phyloP scores from a whole-genome alignment of 2,329 filamentous ascomycete genomes.

The Talaromyces pinophilus region DNA sequence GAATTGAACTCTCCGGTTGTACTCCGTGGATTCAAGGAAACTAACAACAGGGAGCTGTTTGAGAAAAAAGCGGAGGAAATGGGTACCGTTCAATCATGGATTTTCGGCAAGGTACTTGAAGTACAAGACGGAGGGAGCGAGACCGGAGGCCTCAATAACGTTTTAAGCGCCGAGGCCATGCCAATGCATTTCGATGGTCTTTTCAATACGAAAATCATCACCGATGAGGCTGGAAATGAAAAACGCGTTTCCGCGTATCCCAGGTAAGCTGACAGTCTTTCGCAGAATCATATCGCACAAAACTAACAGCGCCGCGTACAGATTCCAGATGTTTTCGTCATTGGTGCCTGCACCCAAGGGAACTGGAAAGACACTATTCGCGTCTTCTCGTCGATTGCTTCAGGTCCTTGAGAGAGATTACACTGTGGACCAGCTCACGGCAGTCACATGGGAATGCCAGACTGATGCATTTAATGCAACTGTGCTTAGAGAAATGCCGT shows the following conservation, averaged over 20 bases:
- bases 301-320: neutral
- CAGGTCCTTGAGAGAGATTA: constrained; percentile 47
- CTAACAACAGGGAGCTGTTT: constrained; percentile 13
- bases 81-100: constrained; percentile 14
- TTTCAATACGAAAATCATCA: constrained; percentile 19
- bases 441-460: constrained; percentile 53
- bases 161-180: constrained; percentile 15
- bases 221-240: constrained; percentile 12
- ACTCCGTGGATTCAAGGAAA: constrained; percentile 10
- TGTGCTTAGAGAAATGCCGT: constrained; percentile 46
- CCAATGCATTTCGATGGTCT: constrained; percentile 20
- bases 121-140: constrained; percentile 15
- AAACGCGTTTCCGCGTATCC: constrained; percentile 7
- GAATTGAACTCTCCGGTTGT: constrained; percentile 16
- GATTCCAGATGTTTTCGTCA: constrained; percentile 17
- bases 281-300: neutral
- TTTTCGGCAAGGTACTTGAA: constrained; percentile 16
- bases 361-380: constrained; percentile 58
- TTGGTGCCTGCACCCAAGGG: constrained; percentile 47
- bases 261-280: neutral
- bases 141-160: constrained; percentile 17
- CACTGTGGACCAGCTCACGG: constrained; percentile 40
- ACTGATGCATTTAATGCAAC: constrained; percentile 53
- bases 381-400: constrained; percentile 54
- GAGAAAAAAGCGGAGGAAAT: constrained; percentile 12